phyloP scores from a whole-genome alignment of 106 monocot species.

The Allium sativum region DNA sequence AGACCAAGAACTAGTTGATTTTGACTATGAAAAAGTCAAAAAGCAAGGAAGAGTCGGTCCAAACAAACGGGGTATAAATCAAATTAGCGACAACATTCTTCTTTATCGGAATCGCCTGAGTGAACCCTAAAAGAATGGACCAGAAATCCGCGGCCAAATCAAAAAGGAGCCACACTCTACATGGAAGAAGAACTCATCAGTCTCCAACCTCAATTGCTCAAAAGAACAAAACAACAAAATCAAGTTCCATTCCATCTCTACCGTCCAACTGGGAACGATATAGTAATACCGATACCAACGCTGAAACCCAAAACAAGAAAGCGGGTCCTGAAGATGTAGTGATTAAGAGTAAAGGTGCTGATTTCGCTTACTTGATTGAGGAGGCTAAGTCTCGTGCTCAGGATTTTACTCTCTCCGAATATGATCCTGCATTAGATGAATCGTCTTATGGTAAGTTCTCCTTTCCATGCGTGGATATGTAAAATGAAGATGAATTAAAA shows the following conservation, averaged over 20 bases:
- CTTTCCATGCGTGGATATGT: not conserved
- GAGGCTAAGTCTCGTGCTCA: conserved; percentile 38
- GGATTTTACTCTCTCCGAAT: not conserved
- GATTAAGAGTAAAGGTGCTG: conserved; percentile 78
- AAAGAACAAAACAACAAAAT: conserved; percentile 21
- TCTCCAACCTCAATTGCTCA: conserved; percentile 23
- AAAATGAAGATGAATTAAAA: not conserved
- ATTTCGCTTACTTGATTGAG: conserved; percentile 57
- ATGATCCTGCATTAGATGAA: conserved; percentile 13
- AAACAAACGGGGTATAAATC: no score
- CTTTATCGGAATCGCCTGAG: no score
- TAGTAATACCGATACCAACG: conserved; percentile 10
- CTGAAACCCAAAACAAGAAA: not conserved
- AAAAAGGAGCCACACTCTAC: conserved; percentile 55
- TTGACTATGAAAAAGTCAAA: no score
- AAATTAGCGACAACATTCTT: no score
- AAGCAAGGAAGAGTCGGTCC: no score
- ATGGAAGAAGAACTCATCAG: conserved; percentile 33
- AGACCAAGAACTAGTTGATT: no score
- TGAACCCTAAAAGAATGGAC: conserved; percentile 35
- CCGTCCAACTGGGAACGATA: conserved; percentile 86
- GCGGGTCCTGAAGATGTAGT: conserved; percentile 10
- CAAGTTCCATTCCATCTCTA: conserved; percentile 10
- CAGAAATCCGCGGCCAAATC: conserved; percentile 75
- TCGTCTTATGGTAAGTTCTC: conserved; percentile 14